These are phyloP conservation scores for Xylariomycetidae sp. DNA, from an alignment of 2,329 filamentous ascomycete genomes.

Conservation along the genomic window DNA sequence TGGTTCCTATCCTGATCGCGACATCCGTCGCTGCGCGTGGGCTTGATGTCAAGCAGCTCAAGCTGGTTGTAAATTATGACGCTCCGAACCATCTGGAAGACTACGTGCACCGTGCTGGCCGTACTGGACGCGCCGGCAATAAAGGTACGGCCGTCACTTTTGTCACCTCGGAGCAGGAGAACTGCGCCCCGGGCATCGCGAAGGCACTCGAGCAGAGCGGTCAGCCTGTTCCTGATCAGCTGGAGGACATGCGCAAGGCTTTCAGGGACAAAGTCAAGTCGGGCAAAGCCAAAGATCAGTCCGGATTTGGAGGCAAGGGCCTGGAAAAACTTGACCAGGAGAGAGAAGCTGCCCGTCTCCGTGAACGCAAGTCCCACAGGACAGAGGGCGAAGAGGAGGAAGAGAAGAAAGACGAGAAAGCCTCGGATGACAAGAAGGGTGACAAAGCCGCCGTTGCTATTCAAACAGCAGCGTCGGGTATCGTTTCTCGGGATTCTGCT, in stretches of 20 bases:
- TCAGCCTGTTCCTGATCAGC: constrained; percentile 68
- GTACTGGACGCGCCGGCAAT: constrained; percentile 90
- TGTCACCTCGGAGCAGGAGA: constrained; percentile 84
- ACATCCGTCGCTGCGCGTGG: constrained; percentile 94
- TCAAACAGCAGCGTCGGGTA: constrained; percentile 53
- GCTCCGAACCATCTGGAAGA: constrained; percentile 92
- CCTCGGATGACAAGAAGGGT: constrained; percentile 62
- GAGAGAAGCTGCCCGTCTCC: constrained; percentile 77
- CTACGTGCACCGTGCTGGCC: constrained; percentile 89
- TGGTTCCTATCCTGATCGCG: constrained; percentile 84
- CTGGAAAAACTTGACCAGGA: constrained; percentile 88
- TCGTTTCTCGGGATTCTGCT: constrained; percentile 45
- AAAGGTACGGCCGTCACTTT: constrained; percentile 94
- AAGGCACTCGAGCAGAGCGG: constrained; percentile 92
- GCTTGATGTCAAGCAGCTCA: constrained; percentile 91
- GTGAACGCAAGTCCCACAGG: constrained; percentile 85
- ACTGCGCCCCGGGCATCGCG: constrained; percentile 79
- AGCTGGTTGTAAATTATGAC: constrained; percentile 93
- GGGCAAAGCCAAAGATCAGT: constrained; percentile 82
- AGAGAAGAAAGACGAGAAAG: constrained; percentile 61
- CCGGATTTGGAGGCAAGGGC: constrained; percentile 92
- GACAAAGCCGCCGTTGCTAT: constrained; percentile 62
- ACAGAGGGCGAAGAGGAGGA: constrained; percentile 81
- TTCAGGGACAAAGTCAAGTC: constrained; percentile 89
- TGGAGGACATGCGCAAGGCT: constrained; percentile 59